Evolutionary conservation across 306 rosid genomes (phyloP), one percentile per base, ranked within the genome.

Genomic region (Cicer pinnatifidum): DNA sequence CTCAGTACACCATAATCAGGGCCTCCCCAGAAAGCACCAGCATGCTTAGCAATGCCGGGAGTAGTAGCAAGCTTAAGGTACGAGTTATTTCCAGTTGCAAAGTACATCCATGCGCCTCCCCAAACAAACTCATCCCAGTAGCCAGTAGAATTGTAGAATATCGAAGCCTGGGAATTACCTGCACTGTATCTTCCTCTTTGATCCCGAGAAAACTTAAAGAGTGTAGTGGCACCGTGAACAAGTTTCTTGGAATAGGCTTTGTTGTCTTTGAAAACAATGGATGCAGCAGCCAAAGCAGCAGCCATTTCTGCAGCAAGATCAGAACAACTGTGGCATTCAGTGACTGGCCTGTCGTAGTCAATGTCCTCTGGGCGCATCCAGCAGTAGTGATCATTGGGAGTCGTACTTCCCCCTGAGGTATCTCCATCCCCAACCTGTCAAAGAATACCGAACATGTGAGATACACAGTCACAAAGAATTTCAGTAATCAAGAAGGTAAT

Each of bases 1-100:
- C 97, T 95, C 41, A 95, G 20, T 8, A 95, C 97, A 35, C 99
- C 99, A 52, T 95, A 90, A 76, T 91, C 94, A 69, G 93, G 84
- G 74, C 99, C 97, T 11, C 99, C 99, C 97, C 96, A 90, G 87
- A 95, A 95, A 65, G 97, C 99, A 58, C 99, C 99, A 1, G 99
- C 99, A 65, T 91, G 97, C 84, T 85, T 90, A 59, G 97, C 99
- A 44, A 95, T 67, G 77, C 93, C 91, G 46, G 96, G 95, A 56
- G 86, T 15, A 59, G 99, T 95, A 15, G 97, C 91, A 71, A 95
- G 96, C 81, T 80, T 84, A 66, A 95, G 99, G 76, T 95, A 95
- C 1, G 96, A 85, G 11, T 83, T 69, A 68, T 95, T 95, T 19
- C 99, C 99, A 6, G 99, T 95, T 40, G 99, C 99, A 77, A 85